Base-by-base conservation (phyloP, 345 rosid species). In the Arabidopsis arenosa region DNA sequence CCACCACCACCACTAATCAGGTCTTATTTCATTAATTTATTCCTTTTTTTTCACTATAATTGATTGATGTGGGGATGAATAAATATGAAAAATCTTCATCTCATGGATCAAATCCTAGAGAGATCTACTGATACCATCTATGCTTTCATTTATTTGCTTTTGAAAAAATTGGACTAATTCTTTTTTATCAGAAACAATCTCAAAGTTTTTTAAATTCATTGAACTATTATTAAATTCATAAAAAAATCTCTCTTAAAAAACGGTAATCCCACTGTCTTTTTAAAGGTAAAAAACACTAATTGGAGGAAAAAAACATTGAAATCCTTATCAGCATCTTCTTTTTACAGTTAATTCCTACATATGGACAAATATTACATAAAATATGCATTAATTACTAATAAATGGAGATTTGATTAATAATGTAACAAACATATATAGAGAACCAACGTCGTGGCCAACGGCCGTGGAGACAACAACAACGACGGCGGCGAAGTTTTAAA, bases 41-140 rank as follows among this genome's bases (percentile, higher is more conserved):
- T 36, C 2, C 5, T 10, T 18, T 26, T 13, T 23, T 13, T n/a
- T 21, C 69, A 32, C 53, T 51, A 58, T n/a, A 57, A 37, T 37
- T 66, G 36, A 63, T 63, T 76, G 75, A 76, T 76, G 54, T 52
- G 37, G 9, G 44, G 57, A 52, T 75, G 68, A 41, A 33, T 62
- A 68, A 53, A 61, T 61, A 33, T 68, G 64, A 9, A 30, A 63
- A 23, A 30, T 35, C 48, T 6, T 32, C 32, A 32, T 75, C 51
- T 36, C 52, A 58, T 63, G 33, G 43, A 43, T 61, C 39, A 23
- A 23, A 63, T 70, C 26, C 1, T 23, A 56, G 17, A 56, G 17
- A 66, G 21, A 62, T 62, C 23, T 40, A 60, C 6, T 51, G 47
- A 69, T 57, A 54, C 43, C 48, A 53, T 69, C 44, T 68, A 7